Evolutionary conservation across 371 early-diverging fungal species (phyloP), one percentile per base, ranked within the genome.

Genomic region (Rhizopus microsporus): DNA sequence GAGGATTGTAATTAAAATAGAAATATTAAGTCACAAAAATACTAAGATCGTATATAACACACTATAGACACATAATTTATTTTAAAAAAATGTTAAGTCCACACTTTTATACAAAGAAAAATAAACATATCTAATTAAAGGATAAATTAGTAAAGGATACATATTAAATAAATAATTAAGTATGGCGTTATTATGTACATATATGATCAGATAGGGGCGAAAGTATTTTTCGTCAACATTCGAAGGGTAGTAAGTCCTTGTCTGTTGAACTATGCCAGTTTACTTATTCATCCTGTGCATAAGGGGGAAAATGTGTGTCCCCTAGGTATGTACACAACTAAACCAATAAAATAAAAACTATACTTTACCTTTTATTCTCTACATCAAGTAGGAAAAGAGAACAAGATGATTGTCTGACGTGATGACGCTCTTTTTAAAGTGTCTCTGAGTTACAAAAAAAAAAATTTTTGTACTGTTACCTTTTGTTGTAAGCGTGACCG

Each of bases 231-330:
- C 13, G 38, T 37, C 38, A 37, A 37, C 38, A 37, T 37, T 37
- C 38, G 13, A 37, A 37, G 38, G 38, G 7, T 37, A 37, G 38
- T 37, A 37, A 37, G 38, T 10, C 38, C 38, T 37, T 13, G 38
- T 37, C 38, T 37, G 38, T 37, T 37, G 38, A 37, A 37, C 38
- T 37, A 37, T 37, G 38, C 38, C 38, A 37, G 38, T 37, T 37
- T 37, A 37, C 38, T 37, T 37, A 37, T 10, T 37, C 38, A 37
- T 37, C 38, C 7, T 13, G 13, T 13, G 38, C 38, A 37, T 37
- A 37, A 12, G 38, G 7, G 38, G 2, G 1, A 12, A 1, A 12
- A 9, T 37, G 3, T 37, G 2, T 7, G 9, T 37, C 12, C 12
- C 8, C 2, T 38, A 1, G 5, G 5, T 43, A 16, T 43, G 15